phyloP scores from a whole-genome alignment of 2,329 filamentous ascomycete species.

The Fusarium miscanthi region DNA sequence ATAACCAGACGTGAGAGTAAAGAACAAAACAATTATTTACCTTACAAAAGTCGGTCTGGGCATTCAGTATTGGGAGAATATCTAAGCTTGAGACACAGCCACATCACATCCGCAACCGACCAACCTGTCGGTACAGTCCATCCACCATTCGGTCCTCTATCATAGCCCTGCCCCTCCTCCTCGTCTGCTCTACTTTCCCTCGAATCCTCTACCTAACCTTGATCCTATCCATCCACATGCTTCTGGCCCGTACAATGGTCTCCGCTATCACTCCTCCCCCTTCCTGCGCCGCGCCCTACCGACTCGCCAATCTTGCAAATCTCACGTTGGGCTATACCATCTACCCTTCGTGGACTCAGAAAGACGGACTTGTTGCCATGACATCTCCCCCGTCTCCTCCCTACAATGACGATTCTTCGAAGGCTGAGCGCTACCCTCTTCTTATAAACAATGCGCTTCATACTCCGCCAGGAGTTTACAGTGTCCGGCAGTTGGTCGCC shows the following conservation, averaged over 20 bases:
- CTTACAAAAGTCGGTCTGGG: neutral
- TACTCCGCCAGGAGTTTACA: neutral
- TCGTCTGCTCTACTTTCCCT: neutral
- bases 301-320: neutral
- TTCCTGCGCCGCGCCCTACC: neutral
- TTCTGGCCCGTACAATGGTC: neutral
- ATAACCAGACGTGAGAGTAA: neutral
- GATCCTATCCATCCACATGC: neutral
- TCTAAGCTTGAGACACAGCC: neutral
- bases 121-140: neutral
- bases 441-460: neutral
- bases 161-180: neutral
- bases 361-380: neutral
- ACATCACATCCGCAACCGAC: neutral
- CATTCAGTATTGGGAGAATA: accelerated
- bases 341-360: neutral
- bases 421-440: neutral
- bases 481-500: neutral
- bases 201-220: neutral
- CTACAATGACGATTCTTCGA: neutral
- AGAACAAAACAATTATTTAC: neutral
- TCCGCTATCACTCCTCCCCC: neutral
- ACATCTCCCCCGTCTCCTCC: neutral
- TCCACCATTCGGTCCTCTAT: neutral
- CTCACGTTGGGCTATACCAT: neutral